Evolutionary conservation across 352 stramenopile species (phyloP).

Genomic region (Pythium aphanidermatum): DNA sequence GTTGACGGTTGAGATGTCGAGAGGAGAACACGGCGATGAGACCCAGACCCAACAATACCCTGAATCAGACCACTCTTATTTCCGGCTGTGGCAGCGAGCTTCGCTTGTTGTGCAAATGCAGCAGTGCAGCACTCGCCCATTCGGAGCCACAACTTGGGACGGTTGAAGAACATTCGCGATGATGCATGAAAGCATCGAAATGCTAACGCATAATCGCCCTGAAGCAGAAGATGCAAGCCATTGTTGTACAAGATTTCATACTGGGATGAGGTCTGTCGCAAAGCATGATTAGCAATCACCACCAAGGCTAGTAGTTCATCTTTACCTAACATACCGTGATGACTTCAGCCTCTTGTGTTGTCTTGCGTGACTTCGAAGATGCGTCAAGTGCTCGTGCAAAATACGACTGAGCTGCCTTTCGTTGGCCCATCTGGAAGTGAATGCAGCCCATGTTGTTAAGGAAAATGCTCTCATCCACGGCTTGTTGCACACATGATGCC

Average conservation of each 20-base stretch:
- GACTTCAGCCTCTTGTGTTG: constrained; percentile 37
- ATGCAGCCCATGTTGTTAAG: constrained; percentile 92
- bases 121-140: constrained; percentile 90
- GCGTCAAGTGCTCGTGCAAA: constrained; percentile 81
- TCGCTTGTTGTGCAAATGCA: constrained; percentile 69
- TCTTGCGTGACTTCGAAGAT: constrained; percentile 48
- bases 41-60: constrained; percentile 66
- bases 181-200: constrained; percentile 89
- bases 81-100: constrained; percentile 37
- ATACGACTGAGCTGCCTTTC: constrained; percentile 89
- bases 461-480: constrained; percentile 81
- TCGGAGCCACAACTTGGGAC: constrained; percentile 89
- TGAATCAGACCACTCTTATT: constrained; percentile 84
- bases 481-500: constrained; percentile 80
- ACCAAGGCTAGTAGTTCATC: too few relatives aligned
- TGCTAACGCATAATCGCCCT: constrained; percentile 73
- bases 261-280: constrained; percentile 68
- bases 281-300: too few relatives aligned
- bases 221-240: constrained; percentile 82
- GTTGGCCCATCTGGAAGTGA: constrained; percentile 87
- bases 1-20: constrained; percentile 53
- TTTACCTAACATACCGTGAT: constrained; percentile 24
- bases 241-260: constrained; percentile 93
- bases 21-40: constrained; percentile 79
- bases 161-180: constrained; percentile 87